Evolutionary conservation across 2,329 filamentous ascomycete genomes (phyloP), one percentile per base, ranked within the genome.

Genomic region (Fusarium sp.): DNA sequence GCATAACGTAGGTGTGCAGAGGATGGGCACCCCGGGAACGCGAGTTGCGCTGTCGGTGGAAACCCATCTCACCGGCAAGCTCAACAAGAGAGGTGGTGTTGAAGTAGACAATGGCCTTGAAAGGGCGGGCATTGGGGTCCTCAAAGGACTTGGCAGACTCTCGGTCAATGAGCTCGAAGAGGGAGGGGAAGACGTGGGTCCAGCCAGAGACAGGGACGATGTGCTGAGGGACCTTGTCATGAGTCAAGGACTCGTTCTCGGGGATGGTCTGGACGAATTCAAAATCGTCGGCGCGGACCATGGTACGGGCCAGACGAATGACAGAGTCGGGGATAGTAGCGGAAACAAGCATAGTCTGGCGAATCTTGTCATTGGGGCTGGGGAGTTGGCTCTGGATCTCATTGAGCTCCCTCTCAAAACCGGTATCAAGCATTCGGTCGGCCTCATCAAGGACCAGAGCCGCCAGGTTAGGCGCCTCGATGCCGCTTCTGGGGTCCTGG

Each of bases 361-460:
- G 89, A 58, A 91, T 85, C 65, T 90, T 87, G 57, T 89, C 79
- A 0, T 78, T 73, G 6, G 86, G 85, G 50, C 85, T 81, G 3
- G 95, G 95, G 9, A 97, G 85, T 44, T 81, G 76, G 0, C 77
- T 64, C 61, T 88, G 81, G 60, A 95, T 92, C 1, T 86, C 78
- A 54, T 84, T 80, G 55, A 95, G 85, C 61, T 89, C 90, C 34
- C 83, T 83, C 61, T 90, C 84, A 75, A 95, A 95, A 2, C 92
- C 96, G 84, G 97, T 96, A 83, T 99, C 96, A 77, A 99, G 87
- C 92, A 99, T 97, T 74, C 96, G 92, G 81, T 99, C 96, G 75
- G 96, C 96, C 85, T 99, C 96, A 74, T 99, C 96, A 50, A 99
- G 90, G 70, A 98, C 93, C 49, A 99, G 86, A 72, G 96, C 96